Evolutionary conservation across 164 flowering plant species (phyloP), one percentile per base, ranked within the genome.

Genomic region (Buxus sempervirens): DNA sequence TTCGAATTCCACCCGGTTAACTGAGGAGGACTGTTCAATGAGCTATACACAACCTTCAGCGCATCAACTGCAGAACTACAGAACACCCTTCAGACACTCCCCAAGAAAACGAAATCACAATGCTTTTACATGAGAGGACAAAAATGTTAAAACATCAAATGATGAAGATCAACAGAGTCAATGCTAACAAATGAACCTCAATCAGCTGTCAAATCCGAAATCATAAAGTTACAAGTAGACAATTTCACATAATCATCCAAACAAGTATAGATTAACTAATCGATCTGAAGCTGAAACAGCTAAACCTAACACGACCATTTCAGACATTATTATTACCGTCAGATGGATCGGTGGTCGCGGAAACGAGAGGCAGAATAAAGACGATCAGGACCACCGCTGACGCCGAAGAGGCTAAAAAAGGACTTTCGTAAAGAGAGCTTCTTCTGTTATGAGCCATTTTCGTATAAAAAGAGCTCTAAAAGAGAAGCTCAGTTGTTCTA

Each of bases 1-100:
- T 68, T 81, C 0, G 83, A 77, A 78, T 82, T 86, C 97, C 98
- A 94, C 48, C 85, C 83, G 55, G 88, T 81, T 62, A 94, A 80
- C 83, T 86, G 88, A 63, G 83, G 57, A 58, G 98, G 86, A 69
- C 80, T 83, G 72, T 87, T 89, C 71, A 94, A 66, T 28, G 97
- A 80, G 60, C 74, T 82, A 78, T 85, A 94, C 72, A 91, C 21
- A 67, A 86, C 84, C 73, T 85, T 87, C 68, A 94, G 81, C 18
- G 88, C 88, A 78, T 81, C 78, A 71, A 82, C 98, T 94, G 69
- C 70, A 74, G 65, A 68, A n/a, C 24, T 42, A 56, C 65, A 26
- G 4, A 62, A n/a, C 56, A 38, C 16, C 55, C 32, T 38, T 13
- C 53, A 36, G 6, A 42, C 9, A 56, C 13, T 14, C 51, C 24